Evolutionary conservation across 2,329 filamentous ascomycete species (phyloP), one percentile per base, ranked within the genome.

Genomic region (Trichoderma sp.): DNA sequence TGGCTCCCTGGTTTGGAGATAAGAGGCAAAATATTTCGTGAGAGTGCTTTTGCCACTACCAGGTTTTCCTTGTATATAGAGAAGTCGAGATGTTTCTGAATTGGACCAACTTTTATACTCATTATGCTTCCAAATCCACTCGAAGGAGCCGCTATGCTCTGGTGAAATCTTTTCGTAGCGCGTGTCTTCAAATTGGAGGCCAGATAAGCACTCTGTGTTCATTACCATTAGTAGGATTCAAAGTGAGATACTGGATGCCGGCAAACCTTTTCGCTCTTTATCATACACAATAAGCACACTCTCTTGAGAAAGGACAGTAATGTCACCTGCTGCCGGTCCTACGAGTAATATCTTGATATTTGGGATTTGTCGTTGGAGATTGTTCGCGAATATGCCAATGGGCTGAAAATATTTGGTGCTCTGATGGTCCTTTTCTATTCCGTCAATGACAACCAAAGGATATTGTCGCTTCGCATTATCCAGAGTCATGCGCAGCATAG

Each of bases 211-310:
- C 0, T 56, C 65, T 68, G 1, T 11, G 2, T 4, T 9, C 29
- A 24, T 5, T 9, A 9, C 4, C 3, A 7, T 33, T 14, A 31
- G 24, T 6, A 11, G 2, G 5, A 3, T 24, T 8, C 7, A 9
- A 9, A 3, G 0, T 7, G 4, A 0, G 3, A 21, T 3, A 16
- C 1, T 8, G 29, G 3, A 3, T 33, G 0, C 0, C 4, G 7
- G 11, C n/a, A 7, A 6, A 67, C 65, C 41, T 53, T 12, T 21
- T 16, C 29, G 29, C 16, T 68, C 65, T 5, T 68, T 68, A 27
- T 68, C 29, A 24, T 56, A 11, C 18, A 35, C 65, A 2, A 67
- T 53, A 8, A 2, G 5, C 2, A 33, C 0, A 21, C n/a, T 16
- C 0, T 16, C 6, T 24, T 8, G 18, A 3, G 12, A 33, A 6